Conservation (phyloP, 768 basidiomycete genomes). For the Termitomyces sp. region DNA sequence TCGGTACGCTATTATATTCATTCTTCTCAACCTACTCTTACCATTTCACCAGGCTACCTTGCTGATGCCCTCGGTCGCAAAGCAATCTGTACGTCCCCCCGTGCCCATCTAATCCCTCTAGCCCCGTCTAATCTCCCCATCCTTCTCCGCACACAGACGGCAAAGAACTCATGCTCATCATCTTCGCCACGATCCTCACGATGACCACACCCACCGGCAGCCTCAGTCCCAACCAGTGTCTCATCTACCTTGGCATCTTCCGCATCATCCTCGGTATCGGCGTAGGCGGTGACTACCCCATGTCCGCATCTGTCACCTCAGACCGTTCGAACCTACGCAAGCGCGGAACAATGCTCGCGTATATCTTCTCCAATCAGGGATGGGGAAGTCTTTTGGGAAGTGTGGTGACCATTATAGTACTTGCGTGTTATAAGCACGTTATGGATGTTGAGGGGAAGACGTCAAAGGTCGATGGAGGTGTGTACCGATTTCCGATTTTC, state of each 20-base stretch:
- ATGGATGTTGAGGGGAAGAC: slow-evolving; percentile 59
- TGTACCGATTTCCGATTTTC: slow-evolving; percentile 9
- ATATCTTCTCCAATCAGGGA: slow-evolving; percentile 76
- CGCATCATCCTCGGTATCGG: slow-evolving; percentile 77
- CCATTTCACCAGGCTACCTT: slow-evolving; percentile 42
- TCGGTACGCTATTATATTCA: slow-evolving; percentile 35
- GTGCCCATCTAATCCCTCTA: neutral
- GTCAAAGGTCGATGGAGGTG: slow-evolving; percentile 69
- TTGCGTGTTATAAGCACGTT: slow-evolving; percentile 57
- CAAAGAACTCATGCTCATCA: slow-evolving; percentile 79
- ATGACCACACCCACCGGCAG: slow-evolving; percentile 64
- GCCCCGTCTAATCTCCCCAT: neutral
- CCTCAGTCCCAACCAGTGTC: slow-evolving; percentile 44
- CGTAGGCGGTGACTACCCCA: slow-evolving; percentile 78
- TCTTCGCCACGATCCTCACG: slow-evolving; percentile 70
- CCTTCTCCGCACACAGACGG: slow-evolving; percentile 43
- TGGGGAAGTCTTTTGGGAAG: slow-evolving; percentile 71
- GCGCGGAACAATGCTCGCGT: slow-evolving; percentile 71
- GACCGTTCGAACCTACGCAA: slow-evolving; percentile 65
- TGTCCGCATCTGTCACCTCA: slow-evolving; percentile 67
- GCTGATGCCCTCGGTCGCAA: slow-evolving; percentile 71
- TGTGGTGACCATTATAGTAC: slow-evolving; percentile 59
- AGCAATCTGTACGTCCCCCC: slow-evolving; percentile 46
- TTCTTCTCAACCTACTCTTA: neutral
- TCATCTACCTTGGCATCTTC: slow-evolving; percentile 65